phyloP scores from a whole-genome alignment of 495 filamentous ascomycete genomes.

The Neurospora intermedia region DNA sequence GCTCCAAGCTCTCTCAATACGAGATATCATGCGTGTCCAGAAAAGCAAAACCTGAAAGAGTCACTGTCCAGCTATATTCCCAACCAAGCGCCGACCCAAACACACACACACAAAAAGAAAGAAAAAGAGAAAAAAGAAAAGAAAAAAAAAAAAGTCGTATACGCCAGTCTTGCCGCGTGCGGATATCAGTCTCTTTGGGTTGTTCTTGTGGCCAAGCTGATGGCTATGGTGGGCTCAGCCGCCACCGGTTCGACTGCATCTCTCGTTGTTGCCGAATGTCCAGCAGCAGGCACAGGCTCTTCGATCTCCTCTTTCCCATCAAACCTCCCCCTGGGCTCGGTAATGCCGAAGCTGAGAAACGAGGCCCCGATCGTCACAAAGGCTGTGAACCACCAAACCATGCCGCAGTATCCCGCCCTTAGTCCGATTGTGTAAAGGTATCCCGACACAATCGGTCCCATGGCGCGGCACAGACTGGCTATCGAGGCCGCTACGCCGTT shows the following conservation, averaged over 20 bases:
- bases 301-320: slow-evolving; percentile 21
- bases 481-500: slow-evolving; percentile 89
- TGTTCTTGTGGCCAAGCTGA: neutral
- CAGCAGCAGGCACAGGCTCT: neutral
- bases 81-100: neutral
- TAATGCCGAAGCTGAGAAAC: slow-evolving; percentile 37
- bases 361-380: slow-evolving; percentile 66
- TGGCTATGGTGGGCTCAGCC: neutral
- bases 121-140: neutral
- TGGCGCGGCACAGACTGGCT: slow-evolving; percentile 74
- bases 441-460: slow-evolving; percentile 83
- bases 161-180: neutral
- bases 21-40: neutral
- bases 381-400: slow-evolving; percentile 87
- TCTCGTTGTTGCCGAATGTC: neutral
- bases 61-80: neutral
- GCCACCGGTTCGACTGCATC: neutral
- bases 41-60: neutral
- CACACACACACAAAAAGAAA: neutral
- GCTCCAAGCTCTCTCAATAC: neutral
- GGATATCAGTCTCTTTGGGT: neutral
- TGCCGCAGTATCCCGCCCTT: slow-evolving; percentile 64
- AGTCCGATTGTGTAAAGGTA: slow-evolving; percentile 73
- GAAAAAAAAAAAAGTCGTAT: neutral
- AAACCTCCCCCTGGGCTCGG: slow-evolving; percentile 31